A percentile compares a stretch with the other conserved stretches of the same genome.
Conservation (phyloP, 2,329 filamentous ascomycete species). For the Didymosphaeria variabile region DNA sequence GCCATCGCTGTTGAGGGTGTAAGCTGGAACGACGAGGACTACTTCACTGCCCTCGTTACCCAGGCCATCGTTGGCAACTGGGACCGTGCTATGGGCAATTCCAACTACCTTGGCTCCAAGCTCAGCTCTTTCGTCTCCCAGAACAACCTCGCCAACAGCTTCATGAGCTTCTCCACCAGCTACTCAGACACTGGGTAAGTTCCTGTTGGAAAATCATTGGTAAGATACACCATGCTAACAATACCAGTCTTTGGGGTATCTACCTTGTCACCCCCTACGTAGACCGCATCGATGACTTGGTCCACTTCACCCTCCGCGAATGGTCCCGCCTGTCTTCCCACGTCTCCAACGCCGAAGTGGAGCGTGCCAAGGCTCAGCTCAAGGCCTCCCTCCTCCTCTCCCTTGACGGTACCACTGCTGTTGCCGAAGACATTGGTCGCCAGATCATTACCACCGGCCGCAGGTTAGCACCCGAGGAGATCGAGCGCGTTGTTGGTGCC, state of each 20-base stretch:
- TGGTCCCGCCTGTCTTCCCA: slow-evolving; percentile 94
- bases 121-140: slow-evolving; percentile 94
- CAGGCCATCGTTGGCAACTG: slow-evolving; percentile 99
- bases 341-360: slow-evolving; percentile 88
- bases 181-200: slow-evolving; percentile 98
- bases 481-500: slow-evolving; percentile 87
- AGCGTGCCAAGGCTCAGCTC: slow-evolving; percentile 98
- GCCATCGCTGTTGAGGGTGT: slow-evolving; percentile 99
- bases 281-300: slow-evolving; percentile 88
- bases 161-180: slow-evolving; percentile 99
- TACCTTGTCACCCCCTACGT: slow-evolving; percentile 94
- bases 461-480: slow-evolving; percentile 89
- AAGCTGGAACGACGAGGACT: slow-evolving; percentile 98
- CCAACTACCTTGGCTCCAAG: slow-evolving; percentile 97
- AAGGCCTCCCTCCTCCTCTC: slow-evolving; percentile 98
- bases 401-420: slow-evolving; percentile 95
- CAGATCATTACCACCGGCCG: slow-evolving; percentile 98
- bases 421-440: slow-evolving; percentile 97
- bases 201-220: neutral
- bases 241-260: slow-evolving; percentile 93
- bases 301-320: slow-evolving; percentile 98
- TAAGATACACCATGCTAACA: slow-evolving; percentile 37
- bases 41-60: slow-evolving; percentile 96
- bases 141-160: slow-evolving; percentile 97
- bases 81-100: slow-evolving; percentile 98